Evolutionary conservation across 352 stramenopile species (phyloP), one percentile per base, ranked within the genome.

Genomic region (Elongisporangium prolatum): DNA sequence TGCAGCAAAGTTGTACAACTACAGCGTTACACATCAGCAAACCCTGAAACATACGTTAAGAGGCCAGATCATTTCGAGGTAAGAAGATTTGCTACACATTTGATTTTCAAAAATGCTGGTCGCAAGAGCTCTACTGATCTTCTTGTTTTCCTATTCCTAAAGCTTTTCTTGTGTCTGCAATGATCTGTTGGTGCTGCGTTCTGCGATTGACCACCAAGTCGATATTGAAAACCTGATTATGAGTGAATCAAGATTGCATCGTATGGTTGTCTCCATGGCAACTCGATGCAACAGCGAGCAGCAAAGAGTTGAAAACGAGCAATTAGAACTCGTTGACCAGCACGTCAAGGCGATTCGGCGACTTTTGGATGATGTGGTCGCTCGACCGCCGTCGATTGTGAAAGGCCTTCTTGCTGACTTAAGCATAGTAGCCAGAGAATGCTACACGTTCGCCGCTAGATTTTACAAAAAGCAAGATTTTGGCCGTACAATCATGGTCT

Each of bases 371-470:
- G 62, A 80, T 21, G 54, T 65, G 64, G n/a, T 52, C 40, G 4
- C 34, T 66, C 54, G 52, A 68, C 37, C 54, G 51, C 17, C 56
- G 0, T 65, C 51, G 16, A 67, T 81, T 50, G 49, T 85, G 18
- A 59, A 71, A 21, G 63, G 61, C 11, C 52, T 91, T 20, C 56
- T 89, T 40, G 60, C 52, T 3, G 81, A 91, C 51, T 51, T 91
- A n/a, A 84, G 86, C 21, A 64, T 57, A 14, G 74, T 91, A 60
- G 75, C 75, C 51, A 68, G 79, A 48, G 81, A 91, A 54, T 75
- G 77, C 59, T 91, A 89, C 55, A 68, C 52, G 18, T 87, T 72
- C 54, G 79, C 75, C 0, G 69, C 63, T 24, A 56, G 54, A 11
- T 84, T 72, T 38, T 91, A 82, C 61, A 86, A 89, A 57, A 59